Evolutionary conservation across 352 stramenopile species (phyloP), one percentile per base, ranked within the genome.

Genomic region (Pythium diclinum): DNA sequence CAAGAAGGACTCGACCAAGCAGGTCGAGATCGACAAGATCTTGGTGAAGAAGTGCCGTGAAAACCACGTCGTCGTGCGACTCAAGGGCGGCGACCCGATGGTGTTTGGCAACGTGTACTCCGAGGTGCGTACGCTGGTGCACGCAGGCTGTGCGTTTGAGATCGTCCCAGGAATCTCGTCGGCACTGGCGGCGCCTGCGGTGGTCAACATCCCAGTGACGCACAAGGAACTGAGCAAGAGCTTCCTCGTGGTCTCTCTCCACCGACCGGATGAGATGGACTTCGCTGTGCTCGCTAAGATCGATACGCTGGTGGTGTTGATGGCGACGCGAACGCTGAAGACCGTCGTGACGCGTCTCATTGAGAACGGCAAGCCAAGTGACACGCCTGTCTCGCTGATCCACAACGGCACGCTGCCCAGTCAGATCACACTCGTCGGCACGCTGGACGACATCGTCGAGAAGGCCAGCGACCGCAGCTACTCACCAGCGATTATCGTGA

Each of bases 71-170:
- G 82, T 91, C 30, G 79, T 89, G 44, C 78, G 82, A 1, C 69
- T 91, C 47, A 91, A 89, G 56, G 82, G 82, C 56, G 82, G 82
- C 23, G 82, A 91, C 59, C 80, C 82, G 10, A 86, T 91, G 75
- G 75, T 91, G 48, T 91, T 91, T 44, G 82, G 78, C 56, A 80
- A 81, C 62, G 79, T 90, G 30, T 78, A 87, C 74, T 88, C 81
- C 38, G 81, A 90, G 70, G 87, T 90, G 57, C 81, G 75, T 10
- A 67, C 81, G 44, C 62, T 90, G 6, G 75, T 75, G 23, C 52
- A 69, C 13, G 72, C 74, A 8, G 65, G 74, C 44, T 89, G 79
- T 52, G 65, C 67, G 6, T 90, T 88, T 58, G 76, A 90, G 19
- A 77, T 90, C 25, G 75, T 90, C 6, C 81, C 81, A 8, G 81